phyloP scores from a whole-genome alignment of 164 flowering plant species.

The Magnolia sinica region DNA sequence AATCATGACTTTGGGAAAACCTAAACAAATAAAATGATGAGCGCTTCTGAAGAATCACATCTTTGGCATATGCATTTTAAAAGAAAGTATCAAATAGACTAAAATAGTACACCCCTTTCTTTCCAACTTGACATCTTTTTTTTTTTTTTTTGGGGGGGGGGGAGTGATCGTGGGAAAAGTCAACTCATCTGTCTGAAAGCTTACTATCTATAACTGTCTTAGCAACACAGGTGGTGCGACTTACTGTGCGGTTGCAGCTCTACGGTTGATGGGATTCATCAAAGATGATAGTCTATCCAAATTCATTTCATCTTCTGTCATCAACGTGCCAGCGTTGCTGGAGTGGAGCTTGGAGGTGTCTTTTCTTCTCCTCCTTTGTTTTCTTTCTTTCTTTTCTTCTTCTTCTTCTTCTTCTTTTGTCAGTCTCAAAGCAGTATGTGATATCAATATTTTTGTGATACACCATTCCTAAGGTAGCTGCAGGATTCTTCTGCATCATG shows the following conservation, averaged over 20 bases:
- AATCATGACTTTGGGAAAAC: neutral
- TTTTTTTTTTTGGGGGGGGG: neutral
- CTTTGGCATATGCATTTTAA: neutral
- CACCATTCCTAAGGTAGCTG: neutral
- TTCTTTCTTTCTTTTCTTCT: too few relatives aligned
- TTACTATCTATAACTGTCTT: slow-evolving; percentile 25
- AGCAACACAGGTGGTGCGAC: slow-evolving; percentile 94
- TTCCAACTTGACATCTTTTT: neutral
- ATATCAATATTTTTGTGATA: neutral
- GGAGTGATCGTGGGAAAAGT: neutral
- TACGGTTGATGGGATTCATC: slow-evolving; percentile 83
- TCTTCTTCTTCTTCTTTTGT: too few relatives aligned
- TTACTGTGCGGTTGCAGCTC: slow-evolving; percentile 93
- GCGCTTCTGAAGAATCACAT: too few relatives aligned
- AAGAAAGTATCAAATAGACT: neutral
- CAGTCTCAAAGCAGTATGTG: neutral
- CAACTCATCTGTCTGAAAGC: neutral
- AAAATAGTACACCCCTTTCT: neutral
- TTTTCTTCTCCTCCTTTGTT: neutral
- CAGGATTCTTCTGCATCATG: neutral
- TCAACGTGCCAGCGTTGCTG: slow-evolving; percentile 58
- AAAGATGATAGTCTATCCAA: slow-evolving; percentile 51
- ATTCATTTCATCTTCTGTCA: slow-evolving; percentile 31
- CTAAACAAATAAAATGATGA: neutral
- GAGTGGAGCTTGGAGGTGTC: slow-evolving; percentile 87